Evolutionary conservation across 495 filamentous ascomycete genomes (phyloP), one percentile per base, ranked within the genome.

Genomic region (Pseudoneurospora amorphoporcata): DNA sequence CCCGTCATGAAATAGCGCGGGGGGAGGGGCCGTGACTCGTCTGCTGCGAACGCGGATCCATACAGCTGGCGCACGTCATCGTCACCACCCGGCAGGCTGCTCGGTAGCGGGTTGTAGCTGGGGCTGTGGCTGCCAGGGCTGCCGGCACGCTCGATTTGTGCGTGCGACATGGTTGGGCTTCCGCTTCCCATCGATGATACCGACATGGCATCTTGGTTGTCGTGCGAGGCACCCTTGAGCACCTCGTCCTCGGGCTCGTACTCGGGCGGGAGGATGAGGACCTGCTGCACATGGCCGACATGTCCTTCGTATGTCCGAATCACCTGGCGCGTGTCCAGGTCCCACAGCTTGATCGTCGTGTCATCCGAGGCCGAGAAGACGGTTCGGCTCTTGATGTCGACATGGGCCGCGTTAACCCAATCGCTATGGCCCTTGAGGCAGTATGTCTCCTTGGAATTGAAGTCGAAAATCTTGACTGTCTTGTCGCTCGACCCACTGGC

Each of bases 351-450:
- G 69, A 95, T 88, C 0, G 92, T 97, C 76, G 92, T 91, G 78
- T 99, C 95, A 76, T 99, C 96, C 8, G 93, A 97, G 23, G 94
- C 95, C 4, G 95, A 97, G 76, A 97, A 88, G 8, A 98, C 86
- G 4, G 94, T 98, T 23, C 93, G 88, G 19, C 93, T 95, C 9
- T 86, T 79, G 0, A 88, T 86, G 77, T 98, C 94, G 39, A 99
- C 86, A 72, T 90, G 90, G 42, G 98, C 94, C 17, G 90, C 90
- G 77, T 99, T 99, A 75, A 98, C 95, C 91, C 94, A 97, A 77
- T 97, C 94, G 14, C 85, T 89, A 77, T 99, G 95, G 23, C 94
- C 94, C 41, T 89, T 90, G 8, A 99, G 85, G 29, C 89, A 82
- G 73, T 90, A 96, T 0, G 88, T 90, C 39, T 91, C 90, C 76